These are phyloP conservation scores for Alternaria sp. DNA, from an alignment of 2,329 filamentous ascomycete genomes.

Conservation along the genomic window DNA sequence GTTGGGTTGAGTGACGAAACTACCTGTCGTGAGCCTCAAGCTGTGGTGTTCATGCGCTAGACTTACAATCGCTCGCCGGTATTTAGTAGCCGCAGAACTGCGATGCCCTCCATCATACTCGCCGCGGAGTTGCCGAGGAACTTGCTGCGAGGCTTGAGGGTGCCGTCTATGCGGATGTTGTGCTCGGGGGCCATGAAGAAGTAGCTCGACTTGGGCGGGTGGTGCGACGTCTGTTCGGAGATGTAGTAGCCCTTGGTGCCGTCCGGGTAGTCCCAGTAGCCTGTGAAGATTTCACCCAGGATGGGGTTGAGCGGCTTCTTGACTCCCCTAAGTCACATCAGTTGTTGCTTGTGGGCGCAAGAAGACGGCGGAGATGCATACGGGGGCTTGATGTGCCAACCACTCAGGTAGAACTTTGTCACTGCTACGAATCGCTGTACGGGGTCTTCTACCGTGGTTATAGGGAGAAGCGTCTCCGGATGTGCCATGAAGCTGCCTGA, in stretches of 20 bases:
- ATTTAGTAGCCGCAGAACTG: constrained; percentile 83
- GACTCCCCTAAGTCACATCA: constrained; percentile 71
- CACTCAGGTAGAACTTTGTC: constrained; percentile 96
- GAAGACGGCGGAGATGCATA: constrained; percentile 56
- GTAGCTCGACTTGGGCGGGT: constrained; percentile 98
- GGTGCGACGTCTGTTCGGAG: constrained; percentile 95
- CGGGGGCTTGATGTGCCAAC: constrained; percentile 98
- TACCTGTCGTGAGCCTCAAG: constrained; percentile 47
- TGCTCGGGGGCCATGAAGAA: constrained; percentile 98
- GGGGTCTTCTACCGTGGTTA: constrained; percentile 87
- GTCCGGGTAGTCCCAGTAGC: constrained; percentile 92
- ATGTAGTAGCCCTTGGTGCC: constrained; percentile 92
- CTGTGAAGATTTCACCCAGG: constrained; percentile 90
- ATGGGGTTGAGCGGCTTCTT: constrained; percentile 99
- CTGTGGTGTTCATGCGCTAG: background rate
- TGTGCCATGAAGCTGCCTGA: constrained; percentile 92
- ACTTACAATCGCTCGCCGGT: constrained; percentile 85
- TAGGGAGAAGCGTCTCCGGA: constrained; percentile 90
- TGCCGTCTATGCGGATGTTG: constrained; percentile 92
- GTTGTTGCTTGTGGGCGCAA: constrained; percentile 21
- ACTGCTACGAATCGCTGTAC: constrained; percentile 89
- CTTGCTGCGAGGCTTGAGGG: constrained; percentile 90
- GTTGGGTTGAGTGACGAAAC: constrained; percentile 94
- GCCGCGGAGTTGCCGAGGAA: constrained; percentile 97
- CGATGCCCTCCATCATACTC: constrained; percentile 97